These are phyloP conservation scores for Murraya paniculata DNA, from an alignment of 345 rosid species.

Conservation along the genomic window DNA sequence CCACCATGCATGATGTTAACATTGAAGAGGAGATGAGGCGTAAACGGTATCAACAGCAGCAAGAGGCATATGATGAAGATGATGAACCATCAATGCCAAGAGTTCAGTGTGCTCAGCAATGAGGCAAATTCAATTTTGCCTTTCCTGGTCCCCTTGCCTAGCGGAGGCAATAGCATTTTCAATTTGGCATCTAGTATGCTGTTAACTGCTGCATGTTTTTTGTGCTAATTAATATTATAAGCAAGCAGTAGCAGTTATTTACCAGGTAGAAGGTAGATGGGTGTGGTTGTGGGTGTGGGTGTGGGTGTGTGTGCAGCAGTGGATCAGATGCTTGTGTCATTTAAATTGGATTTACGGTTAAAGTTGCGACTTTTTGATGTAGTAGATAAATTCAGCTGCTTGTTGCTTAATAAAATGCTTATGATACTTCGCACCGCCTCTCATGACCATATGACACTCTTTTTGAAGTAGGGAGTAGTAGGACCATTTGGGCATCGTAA, in stretches of 20 bases:
- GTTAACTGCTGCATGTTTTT: background rate
- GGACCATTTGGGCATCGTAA: too few relatives aligned
- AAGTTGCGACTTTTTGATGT: too few relatives aligned
- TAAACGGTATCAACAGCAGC: conserved; percentile 51
- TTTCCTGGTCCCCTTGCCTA: background rate
- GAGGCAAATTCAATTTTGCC: background rate
- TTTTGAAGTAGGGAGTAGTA: too few relatives aligned
- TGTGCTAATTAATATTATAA: background rate
- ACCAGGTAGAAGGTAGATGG: background rate
- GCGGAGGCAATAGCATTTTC: background rate
- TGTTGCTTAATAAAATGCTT: background rate
- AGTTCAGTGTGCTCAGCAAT: conserved; percentile 80
- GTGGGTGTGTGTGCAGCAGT: too few relatives aligned
- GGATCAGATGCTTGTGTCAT: background rate
- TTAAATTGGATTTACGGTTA: background rate
- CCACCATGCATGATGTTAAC: conserved; percentile 64
- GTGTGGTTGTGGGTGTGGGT: too few relatives aligned
- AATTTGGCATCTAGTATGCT: background rate
- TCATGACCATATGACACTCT: too few relatives aligned
- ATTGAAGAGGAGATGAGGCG: conserved; percentile 58
- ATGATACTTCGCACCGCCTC: too few relatives aligned
- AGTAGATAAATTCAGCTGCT: background rate
- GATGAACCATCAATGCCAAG: conserved; percentile 43
- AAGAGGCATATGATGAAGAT: conserved; percentile 63
- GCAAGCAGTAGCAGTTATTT: background rate